Conservation (phyloP, 169 alveolate genomes). For the Eimeria acervulina region DNA sequence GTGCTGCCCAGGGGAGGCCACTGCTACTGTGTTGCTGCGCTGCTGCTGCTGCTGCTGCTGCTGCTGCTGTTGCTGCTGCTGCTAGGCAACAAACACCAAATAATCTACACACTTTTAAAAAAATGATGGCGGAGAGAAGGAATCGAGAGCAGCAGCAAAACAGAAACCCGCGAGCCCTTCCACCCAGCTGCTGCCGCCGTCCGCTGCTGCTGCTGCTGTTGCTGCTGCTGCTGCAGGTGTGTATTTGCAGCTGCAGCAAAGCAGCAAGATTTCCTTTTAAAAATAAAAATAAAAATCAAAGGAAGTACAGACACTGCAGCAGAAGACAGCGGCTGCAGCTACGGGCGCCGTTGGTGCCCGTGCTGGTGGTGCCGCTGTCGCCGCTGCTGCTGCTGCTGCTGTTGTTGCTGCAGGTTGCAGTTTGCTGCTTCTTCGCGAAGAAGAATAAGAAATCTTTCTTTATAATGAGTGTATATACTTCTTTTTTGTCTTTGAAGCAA, state of each 20-base stretch:
- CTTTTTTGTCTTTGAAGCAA: too few species aligned
- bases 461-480: too few species aligned
- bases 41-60: too few species aligned
- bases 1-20: too few species aligned
- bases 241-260: neutral
- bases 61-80: too few species aligned
- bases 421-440: too few species aligned
- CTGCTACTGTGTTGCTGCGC: too few species aligned
- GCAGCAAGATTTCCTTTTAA: neutral
- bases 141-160: neutral
- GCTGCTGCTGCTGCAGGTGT: conserved; percentile 9
- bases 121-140: too few species aligned
- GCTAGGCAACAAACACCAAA: too few species aligned
- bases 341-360: neutral
- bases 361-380: neutral
- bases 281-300: neutral
- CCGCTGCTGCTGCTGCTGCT: conserved; percentile 44
- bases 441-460: too few species aligned
- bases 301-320: neutral
- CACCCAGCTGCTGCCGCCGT: conserved; percentile 12
- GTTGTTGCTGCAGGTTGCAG: neutral
- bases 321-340: conserved; percentile 3
- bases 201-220: conserved; percentile 22
- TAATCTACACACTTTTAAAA: too few species aligned
- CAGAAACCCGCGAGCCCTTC: neutral